phyloP scores from a whole-genome alignment of 345 rosid genomes.

The Ceriops decandra region DNA sequence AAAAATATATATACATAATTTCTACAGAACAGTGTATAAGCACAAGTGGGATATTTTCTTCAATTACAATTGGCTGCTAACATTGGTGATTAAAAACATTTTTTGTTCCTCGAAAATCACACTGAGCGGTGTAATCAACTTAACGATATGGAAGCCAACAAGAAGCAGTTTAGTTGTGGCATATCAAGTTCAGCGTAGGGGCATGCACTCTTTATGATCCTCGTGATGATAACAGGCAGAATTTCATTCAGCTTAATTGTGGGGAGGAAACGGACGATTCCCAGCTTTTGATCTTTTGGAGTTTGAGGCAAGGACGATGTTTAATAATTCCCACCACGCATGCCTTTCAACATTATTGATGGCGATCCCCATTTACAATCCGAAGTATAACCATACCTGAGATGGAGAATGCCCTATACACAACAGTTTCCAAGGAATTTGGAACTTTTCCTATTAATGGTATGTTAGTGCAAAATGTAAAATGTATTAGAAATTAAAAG shows the following conservation, averaged over 20 bases:
- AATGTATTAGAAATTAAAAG: no score
- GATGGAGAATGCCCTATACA: neutral
- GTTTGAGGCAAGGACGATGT: slow-evolving; percentile 23
- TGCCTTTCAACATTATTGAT: neutral
- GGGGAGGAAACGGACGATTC: slow-evolving; percentile 19
- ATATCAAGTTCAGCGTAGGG: neutral
- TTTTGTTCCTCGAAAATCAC: no score
- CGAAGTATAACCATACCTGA: neutral
- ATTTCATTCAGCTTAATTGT: slow-evolving; percentile 1
- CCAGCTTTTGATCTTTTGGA: slow-evolving; percentile 57
- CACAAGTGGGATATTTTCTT: no score
- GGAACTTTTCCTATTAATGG: no score
- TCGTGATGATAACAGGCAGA: slow-evolving; percentile 6
- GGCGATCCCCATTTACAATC: neutral
- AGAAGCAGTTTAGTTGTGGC: no score
- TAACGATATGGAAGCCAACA: no score
- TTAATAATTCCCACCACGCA: neutral
- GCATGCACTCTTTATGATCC: slow-evolving; percentile 6
- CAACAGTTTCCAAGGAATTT: no score
- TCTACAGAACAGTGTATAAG: no score
- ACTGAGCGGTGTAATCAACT: neutral
- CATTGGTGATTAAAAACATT: no score
- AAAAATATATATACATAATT: no score
- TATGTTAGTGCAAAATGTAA: no score
- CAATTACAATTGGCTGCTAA: no score